Evolutionary conservation across 1,284 basidiomycete species (phyloP).

Genomic region (Golubevia sp.): DNA sequence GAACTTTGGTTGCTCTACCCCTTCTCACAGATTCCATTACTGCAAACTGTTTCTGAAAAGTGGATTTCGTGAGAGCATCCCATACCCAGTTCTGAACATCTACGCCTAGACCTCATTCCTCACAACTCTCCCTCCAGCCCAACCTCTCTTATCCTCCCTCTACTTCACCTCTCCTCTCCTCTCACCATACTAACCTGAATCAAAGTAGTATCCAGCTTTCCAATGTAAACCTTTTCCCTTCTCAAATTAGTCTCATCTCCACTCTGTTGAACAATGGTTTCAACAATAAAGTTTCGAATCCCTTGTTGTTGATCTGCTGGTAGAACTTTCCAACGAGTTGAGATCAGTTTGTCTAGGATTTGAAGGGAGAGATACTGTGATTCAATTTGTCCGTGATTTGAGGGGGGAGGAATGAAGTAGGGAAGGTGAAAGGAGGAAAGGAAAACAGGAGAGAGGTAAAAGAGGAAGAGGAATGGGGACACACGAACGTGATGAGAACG

Average conservation of each 20-base stretch:
- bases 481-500: neutral
- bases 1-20: too few relatives aligned
- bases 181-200: slow-evolving; percentile 86
- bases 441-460: neutral
- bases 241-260: slow-evolving; percentile 77
- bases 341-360: slow-evolving; percentile 72
- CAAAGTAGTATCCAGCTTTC: slow-evolving; percentile 94
- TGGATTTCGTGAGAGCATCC: too few relatives aligned
- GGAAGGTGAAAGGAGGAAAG: neutral
- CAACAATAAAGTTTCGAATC: slow-evolving; percentile 96
- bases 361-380: slow-evolving; percentile 50
- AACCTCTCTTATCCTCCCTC: too few relatives aligned
- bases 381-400: slow-evolving; percentile 80
- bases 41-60: too few relatives aligned
- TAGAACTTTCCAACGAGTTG: slow-evolving; percentile 92
- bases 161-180: too few relatives aligned
- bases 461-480: neutral
- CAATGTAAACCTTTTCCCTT: slow-evolving; percentile 92
- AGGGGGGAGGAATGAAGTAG: slow-evolving; percentile 70
- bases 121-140: too few relatives aligned
- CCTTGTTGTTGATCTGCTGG: slow-evolving; percentile 80
- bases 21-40: too few relatives aligned
- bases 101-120: too few relatives aligned
- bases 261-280: slow-evolving; percentile 86
- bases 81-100: too few relatives aligned